Conservation (phyloP, 176 grass and related monocot genomes). For the Stipa capillata region DNA sequence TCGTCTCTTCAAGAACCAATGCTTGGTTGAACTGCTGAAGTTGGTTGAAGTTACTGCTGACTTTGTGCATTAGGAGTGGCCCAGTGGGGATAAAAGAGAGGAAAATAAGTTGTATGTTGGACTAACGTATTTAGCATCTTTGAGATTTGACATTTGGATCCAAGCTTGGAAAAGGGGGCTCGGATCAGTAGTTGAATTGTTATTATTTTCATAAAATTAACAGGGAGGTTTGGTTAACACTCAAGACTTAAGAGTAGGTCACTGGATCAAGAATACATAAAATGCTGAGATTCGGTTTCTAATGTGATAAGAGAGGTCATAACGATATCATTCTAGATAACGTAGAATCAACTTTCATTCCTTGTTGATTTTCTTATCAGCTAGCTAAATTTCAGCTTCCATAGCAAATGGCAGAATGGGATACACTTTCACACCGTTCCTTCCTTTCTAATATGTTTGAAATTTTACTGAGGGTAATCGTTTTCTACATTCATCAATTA, state of each 20-base stretch:
- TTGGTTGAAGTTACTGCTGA: neutral
- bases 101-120: neutral
- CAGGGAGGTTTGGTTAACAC: neutral
- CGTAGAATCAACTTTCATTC: neutral
- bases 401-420: neutral
- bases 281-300: neutral
- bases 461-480: neutral
- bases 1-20: neutral
- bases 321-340: neutral
- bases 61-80: neutral
- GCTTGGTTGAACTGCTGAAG: neutral
- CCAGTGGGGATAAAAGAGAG: neutral
- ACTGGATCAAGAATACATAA: neutral
- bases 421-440: neutral
- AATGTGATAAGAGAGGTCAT: neutral
- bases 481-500: neutral
- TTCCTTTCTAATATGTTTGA: neutral
- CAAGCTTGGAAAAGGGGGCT: neutral
- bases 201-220: neutral
- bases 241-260: neutral
- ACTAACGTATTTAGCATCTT: neutral
- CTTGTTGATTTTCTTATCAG: neutral
- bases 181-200: neutral
- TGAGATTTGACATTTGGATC: neutral
- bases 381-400: neutral